Base-by-base conservation (phyloP, 257 asterid genomes). In the Rhazya stricta region DNA sequence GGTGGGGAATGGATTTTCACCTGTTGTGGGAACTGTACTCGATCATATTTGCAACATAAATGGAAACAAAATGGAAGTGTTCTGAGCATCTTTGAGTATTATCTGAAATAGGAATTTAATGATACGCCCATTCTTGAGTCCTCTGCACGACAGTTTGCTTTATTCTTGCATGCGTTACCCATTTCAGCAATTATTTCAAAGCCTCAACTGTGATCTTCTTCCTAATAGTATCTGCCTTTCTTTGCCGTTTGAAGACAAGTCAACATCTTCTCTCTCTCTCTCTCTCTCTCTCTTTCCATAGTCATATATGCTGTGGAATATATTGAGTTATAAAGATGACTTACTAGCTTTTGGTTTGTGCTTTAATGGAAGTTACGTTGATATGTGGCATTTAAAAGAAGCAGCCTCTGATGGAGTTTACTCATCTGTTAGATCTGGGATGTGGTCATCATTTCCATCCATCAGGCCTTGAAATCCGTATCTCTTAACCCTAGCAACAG, bases 181-280 rank as follows among this genome's bases (percentile, higher is more conserved):
- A 50, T n/a, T 75, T 81, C 43, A 67, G 79, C 83, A 77, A 84
- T 84, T 80, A 80, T 77, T 85, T 68, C 77, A 37, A 54, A 11
- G 53, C 76, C 78, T 36, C 67, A 67, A 46, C 67, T 78, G 67
- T n/a, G n/a, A n/a, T n/a, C 71, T 69, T 50, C 84, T 37, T 69
- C 73, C 70, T 69, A 81, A 79, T 84, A 75, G 41, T 76, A n/a
- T 70, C 71, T 23, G 69, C 78, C 81, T 77, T 83, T 80, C 75
- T 78, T 80, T 81, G 82, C 81, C 80, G 63, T 71, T 81, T 60
- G 67, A 84, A 67, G 90, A 77, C 75, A 71, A 74, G 90, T 87
- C 90, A 76, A 82, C 77, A 61, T 86, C 87, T 63, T 56, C 62
- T 57, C 53, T 18, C 62, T 65, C 50, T 73, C 67, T 62, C 69